These are phyloP conservation scores for Candida rishiriensis DNA, from an alignment of 805 yeast species.

Conservation along the genomic window DNA sequence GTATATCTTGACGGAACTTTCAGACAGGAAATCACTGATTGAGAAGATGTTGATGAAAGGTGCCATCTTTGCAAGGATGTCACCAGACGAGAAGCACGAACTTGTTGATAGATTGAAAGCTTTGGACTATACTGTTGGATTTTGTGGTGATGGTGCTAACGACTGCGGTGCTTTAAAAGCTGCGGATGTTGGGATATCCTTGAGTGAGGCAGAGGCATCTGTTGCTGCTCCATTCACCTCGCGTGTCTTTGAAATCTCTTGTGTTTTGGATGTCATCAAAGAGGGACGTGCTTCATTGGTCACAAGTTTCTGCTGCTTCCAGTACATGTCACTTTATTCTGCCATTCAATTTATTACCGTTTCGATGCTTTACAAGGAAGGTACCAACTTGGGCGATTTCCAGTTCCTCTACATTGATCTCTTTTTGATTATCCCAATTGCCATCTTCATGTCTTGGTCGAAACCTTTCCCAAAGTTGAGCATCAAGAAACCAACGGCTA, in stretches of 20 bases:
- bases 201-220: conserved; percentile 96
- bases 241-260: conserved; percentile 81
- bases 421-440: conserved; percentile 86
- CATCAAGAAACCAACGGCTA: conserved; percentile 86
- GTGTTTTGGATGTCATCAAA: conserved; percentile 84
- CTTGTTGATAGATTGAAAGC: conserved; percentile 80
- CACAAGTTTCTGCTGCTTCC: conserved; percentile 94
- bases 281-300: conserved; percentile 95
- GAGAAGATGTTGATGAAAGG: conserved; percentile 64
- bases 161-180: conserved; percentile 98
- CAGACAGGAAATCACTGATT: conserved; percentile 35
- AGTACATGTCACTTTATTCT: conserved; percentile 94
- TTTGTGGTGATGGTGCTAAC: conserved; percentile 99
- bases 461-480: conserved; percentile 61
- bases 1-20: conserved; percentile 56
- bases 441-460: conserved; percentile 97
- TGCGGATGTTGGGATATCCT: conserved; percentile 94
- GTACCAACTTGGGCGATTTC: conserved; percentile 93
- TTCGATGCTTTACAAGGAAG: conserved; percentile 76
- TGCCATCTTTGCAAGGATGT: conserved; percentile 90
- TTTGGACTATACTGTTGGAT: conserved; percentile 88
- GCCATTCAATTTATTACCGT: conserved; percentile 94
- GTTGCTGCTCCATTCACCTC: conserved; percentile 99
- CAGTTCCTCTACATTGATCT: conserved; percentile 93
- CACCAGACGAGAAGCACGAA: conserved; percentile 98